These are phyloP conservation scores for Aureobasidium leucospermi DNA, from an alignment of 2,329 filamentous ascomycete species.

Conservation along the genomic window DNA sequence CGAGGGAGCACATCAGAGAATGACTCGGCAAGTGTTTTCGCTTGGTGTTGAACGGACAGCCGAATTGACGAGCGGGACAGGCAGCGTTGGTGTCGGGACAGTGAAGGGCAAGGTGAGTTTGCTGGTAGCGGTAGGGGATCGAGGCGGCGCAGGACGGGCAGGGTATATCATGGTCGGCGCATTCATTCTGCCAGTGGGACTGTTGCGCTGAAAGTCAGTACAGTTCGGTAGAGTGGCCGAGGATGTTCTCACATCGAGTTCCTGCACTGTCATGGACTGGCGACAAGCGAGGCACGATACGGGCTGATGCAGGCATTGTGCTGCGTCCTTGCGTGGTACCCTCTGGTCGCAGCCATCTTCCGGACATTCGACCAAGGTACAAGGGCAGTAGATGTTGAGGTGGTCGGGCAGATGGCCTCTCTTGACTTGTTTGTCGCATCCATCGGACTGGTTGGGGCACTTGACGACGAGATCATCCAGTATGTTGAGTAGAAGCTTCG, in stretches of 20 bases:
- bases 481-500: conserved; percentile 53
- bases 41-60: conserved; percentile 35
- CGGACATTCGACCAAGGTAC: conserved; percentile 47
- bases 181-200: conserved; percentile 33
- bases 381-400: conserved; percentile 53
- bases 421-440: conserved; percentile 47
- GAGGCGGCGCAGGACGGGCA: conserved; percentile 38
- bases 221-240: neutral
- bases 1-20: conserved; percentile 36
- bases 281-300: conserved; percentile 48
- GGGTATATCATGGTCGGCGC: conserved; percentile 40
- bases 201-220: neutral
- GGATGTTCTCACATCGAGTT: conserved; percentile 40
- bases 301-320: conserved; percentile 47
- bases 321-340: conserved; percentile 48
- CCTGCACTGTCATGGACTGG: conserved; percentile 45
- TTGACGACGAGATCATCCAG: conserved; percentile 54
- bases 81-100: conserved; percentile 37
- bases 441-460: conserved; percentile 48
- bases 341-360: conserved; percentile 42
- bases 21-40: conserved; percentile 34
- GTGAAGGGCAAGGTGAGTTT: conserved; percentile 32
- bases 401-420: conserved; percentile 53
- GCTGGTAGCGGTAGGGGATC: conserved; percentile 36
- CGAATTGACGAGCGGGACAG: conserved; percentile 38